These are phyloP conservation scores for Colletotrichum sansevieriae DNA, from an alignment of 2,329 filamentous ascomycete genomes.

Conservation along the genomic window DNA sequence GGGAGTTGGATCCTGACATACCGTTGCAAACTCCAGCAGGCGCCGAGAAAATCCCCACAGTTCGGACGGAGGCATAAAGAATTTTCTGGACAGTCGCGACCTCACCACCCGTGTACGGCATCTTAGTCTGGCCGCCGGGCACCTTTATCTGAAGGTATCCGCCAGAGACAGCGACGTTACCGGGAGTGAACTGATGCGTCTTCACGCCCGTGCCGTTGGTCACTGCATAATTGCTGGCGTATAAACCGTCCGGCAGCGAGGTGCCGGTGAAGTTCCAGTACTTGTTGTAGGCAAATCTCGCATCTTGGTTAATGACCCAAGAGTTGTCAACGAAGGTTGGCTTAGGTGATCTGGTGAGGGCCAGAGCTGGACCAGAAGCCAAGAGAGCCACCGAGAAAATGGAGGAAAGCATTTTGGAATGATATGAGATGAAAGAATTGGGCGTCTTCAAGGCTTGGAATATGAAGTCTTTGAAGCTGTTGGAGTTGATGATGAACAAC, in stretches of 20 bases:
- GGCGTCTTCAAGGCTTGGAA: too few relatives aligned
- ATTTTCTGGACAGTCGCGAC: background rate
- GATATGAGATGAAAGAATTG: background rate
- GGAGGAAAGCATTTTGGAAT: background rate
- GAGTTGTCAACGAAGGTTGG: constrained; percentile 3
- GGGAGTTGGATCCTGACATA: background rate
- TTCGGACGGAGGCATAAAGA: constrained; percentile 44
- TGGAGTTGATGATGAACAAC: too few relatives aligned
- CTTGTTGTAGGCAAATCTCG: constrained; percentile 8
- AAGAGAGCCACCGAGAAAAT: background rate
- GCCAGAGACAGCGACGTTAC: constrained; percentile 43
- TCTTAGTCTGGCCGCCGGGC: constrained; percentile 43
- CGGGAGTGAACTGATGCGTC: constrained; percentile 21
- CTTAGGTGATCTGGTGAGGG: constrained; percentile 1
- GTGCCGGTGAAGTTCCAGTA: constrained; percentile 14
- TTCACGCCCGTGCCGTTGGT: constrained; percentile 21
- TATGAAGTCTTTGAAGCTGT: too few relatives aligned
- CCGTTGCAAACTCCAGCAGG: constrained; percentile 49
- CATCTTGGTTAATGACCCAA: constrained; percentile 3
- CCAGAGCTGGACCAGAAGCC: background rate
- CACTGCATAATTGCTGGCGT: background rate
- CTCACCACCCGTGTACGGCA: constrained; percentile 31
- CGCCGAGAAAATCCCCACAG: constrained; percentile 46
- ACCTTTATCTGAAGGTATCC: constrained; percentile 48
- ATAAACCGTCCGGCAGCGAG: constrained; percentile 8